Evolutionary conservation across 2,329 filamentous ascomycete species (phyloP), one percentile per base, ranked within the genome.

Genomic region (Monosporascus sp.): DNA sequence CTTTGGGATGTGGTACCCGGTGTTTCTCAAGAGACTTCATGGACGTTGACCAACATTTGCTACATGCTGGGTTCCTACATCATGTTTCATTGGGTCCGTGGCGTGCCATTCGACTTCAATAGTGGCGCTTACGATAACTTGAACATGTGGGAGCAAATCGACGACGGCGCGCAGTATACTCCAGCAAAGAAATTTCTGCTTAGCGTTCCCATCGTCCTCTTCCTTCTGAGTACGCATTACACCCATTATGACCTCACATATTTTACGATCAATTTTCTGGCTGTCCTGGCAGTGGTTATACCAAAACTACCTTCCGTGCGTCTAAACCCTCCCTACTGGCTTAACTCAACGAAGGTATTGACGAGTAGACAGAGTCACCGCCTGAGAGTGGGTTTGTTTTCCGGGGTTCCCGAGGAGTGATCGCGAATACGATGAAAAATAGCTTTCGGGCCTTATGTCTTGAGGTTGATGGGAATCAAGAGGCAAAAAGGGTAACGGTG

Each of bases 141-240:
- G 68, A 99, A 97, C 77, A 97, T 99, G 94, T 99, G 94, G 94
- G 94, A 99, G 77, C 94, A 99, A 76, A 99, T 99, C 71, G 94
- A 99, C 77, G 95, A 97, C 66, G 94, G 94, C 47, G 94, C 94
- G 64, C 94, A 99, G 72, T 99, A 97, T 76, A 99, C 94, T 1
- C 94, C 94, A 4, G 90, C 94, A 60, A 99, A 99, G 80, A 99
- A 99, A 74, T 99, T 99, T 68, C 79, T 99, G 54, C 85, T 97
- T 63, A 90, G 88, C 65, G 93, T 97, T 36, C 94, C 94, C 39
- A 96, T 99, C 64, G 82, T 92, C 59, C 81, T 99, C 58, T 99
- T 99, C 72, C 81, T 99, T 52, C 79, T 97, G 65, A 97, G 93
- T 81, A 99, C 94, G 24, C 94, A 99, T 74, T 99, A 97, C 74